These are phyloP conservation scores for Podospora comata DNA, from an alignment of 495 filamentous ascomycete species.

Conservation along the genomic window DNA sequence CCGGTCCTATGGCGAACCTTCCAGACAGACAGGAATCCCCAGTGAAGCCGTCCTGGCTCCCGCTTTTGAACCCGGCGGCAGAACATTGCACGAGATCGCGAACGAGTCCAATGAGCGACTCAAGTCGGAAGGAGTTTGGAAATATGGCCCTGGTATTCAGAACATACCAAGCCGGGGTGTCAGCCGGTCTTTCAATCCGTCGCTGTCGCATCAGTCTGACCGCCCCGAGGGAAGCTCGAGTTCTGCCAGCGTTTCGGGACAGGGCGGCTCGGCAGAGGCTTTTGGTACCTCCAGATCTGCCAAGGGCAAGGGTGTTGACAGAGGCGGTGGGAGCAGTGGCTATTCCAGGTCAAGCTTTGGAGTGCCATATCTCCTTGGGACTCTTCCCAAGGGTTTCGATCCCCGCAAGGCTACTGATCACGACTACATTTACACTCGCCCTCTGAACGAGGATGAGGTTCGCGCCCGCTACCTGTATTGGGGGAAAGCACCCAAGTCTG, in stretches of 20 bases:
- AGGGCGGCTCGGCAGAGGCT: not conserved
- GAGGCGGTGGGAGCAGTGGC: slow-evolving; percentile 1
- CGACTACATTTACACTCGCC: slow-evolving; percentile 48
- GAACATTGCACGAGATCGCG: not conserved
- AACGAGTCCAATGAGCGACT: not conserved
- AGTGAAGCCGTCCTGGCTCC: slow-evolving; percentile 30
- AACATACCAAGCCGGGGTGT: not conserved
- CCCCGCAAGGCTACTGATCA: slow-evolving; percentile 30
- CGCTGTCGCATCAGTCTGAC: not conserved
- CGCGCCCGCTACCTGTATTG: slow-evolving; percentile 51
- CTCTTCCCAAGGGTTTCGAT: slow-evolving; percentile 38
- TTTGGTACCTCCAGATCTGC: not conserved
- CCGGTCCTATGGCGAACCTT: slow-evolving; percentile 14
- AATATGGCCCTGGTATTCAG: not conserved
- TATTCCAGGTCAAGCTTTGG: slow-evolving; percentile 15
- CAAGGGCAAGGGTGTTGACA: not conserved
- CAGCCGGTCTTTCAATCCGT: not conserved
- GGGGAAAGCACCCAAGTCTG: slow-evolving; percentile 44
- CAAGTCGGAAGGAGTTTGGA: not conserved
- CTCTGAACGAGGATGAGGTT: slow-evolving; percentile 48
- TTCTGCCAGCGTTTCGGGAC: not conserved
- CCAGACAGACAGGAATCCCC: slow-evolving; percentile 25
- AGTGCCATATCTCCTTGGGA: slow-evolving; percentile 46
- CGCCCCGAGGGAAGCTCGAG: not conserved
- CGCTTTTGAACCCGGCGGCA: slow-evolving; percentile 32